Evolutionary conservation across 176 grass and related monocot species (phyloP).

Genomic region (Hordeum marinum): DNA sequence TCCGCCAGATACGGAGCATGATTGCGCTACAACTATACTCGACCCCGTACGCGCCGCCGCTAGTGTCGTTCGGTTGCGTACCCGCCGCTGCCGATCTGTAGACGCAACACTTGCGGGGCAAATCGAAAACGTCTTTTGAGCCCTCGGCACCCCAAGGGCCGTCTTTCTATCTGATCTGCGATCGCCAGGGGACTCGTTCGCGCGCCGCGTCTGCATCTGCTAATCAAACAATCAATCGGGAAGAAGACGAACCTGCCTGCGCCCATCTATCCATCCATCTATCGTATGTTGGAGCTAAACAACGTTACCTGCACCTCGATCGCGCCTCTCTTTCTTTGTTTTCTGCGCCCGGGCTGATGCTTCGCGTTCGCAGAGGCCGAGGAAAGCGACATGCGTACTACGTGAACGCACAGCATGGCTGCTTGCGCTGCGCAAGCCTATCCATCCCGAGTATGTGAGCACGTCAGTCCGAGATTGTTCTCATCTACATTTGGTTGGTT

Average conservation of each 20-base stretch:
- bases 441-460: too few relatives aligned
- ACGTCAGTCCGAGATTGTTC: too few relatives aligned
- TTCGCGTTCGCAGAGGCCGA: background rate
- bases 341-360: background rate
- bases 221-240: background rate
- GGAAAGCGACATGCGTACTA: background rate
- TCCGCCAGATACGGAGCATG: background rate
- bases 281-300: background rate
- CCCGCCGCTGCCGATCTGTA: background rate
- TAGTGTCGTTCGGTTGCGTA: background rate
- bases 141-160: background rate
- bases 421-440: too few relatives aligned
- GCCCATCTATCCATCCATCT: background rate
- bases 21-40: background rate
- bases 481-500: too few relatives aligned
- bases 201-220: background rate
- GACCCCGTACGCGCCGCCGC: background rate
- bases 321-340: background rate
- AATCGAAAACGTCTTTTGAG: slow-evolving; percentile 8
- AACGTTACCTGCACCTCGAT: background rate
- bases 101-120: background rate
- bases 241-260: background rate
- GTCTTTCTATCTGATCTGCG: background rate
- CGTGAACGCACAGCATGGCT: too few relatives aligned
- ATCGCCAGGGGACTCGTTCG: background rate